These are phyloP conservation scores for Daldinia bambusicola DNA, from an alignment of 495 filamentous ascomycete genomes.

Conservation along the genomic window DNA sequence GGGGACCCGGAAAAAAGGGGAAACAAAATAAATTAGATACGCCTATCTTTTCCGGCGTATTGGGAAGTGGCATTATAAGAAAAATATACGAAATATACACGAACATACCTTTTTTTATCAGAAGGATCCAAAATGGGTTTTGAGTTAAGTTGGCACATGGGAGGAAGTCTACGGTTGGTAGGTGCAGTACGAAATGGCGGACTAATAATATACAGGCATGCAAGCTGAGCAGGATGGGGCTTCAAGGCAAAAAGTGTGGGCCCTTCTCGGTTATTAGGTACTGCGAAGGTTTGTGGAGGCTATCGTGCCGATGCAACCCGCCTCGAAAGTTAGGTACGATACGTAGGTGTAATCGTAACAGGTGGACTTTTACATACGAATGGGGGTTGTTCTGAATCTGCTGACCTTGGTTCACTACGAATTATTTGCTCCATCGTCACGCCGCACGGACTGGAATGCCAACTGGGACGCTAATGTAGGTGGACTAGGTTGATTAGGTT, in stretches of 20 bases:
- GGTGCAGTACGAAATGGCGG: conserved; percentile 12
- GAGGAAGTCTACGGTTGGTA: conserved; percentile 1
- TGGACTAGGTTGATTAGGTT: background rate
- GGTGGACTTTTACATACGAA: background rate
- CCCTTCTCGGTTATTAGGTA: conserved; percentile 11
- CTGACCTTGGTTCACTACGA: conserved; percentile 26
- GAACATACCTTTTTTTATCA: conserved; percentile 22
- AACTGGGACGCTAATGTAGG: conserved; percentile 12
- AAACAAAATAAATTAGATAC: background rate
- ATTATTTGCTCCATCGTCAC: conserved; percentile 20
- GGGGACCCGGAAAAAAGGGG: conserved; percentile 14
- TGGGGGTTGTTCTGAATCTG: too few species aligned
- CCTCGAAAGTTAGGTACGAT: conserved; percentile 11
- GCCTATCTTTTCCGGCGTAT: background rate
- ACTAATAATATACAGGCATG: too few species aligned
- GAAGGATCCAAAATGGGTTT: background rate
- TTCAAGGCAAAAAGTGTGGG: conserved; percentile 9
- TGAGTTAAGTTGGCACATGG: conserved; percentile 6
- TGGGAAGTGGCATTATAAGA: too few species aligned
- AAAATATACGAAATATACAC: background rate
- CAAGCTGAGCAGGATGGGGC: conserved; percentile 27
- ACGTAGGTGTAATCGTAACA: background rate
- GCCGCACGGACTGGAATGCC: conserved; percentile 20
- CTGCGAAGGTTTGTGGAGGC: background rate
- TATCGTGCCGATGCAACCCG: conserved; percentile 41